Evolutionary conservation across 139 green algal genomes (phyloP), one percentile per base, ranked within the genome.

Genomic region (Klebsormidium nitens): DNA sequence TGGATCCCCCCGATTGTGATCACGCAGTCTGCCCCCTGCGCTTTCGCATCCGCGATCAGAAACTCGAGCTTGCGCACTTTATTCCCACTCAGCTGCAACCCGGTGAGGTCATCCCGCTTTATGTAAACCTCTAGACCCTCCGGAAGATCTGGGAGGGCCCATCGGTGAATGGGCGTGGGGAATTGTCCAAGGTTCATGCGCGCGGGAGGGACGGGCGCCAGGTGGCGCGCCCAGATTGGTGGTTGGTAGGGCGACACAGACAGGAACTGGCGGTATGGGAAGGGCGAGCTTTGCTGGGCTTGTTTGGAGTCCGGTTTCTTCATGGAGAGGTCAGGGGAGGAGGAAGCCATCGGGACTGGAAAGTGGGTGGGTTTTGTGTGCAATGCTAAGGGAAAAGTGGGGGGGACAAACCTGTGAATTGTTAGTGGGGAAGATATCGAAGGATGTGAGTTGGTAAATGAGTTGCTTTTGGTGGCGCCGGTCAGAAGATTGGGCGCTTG

Each of bases 61-160:
- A 97, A 97, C 80, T 97, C 92, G 60, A 97, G 79, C 78, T 97
- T 97, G 34, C 92, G 84, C 0, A 97, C 89, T 77, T 97, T 97
- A 83, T 97, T 97, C 44, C 91, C 91, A 36, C 73, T 88, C 34
- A 96, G 79, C 78, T 95, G 82, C 79, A 94, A 91, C 56, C 91
- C 92, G 3, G 77, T 91, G 0, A 97, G 78, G 67, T 97, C 91
- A 63, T 97, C 91, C 56, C 75, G 42, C 72, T 97, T 97, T 59
- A 96, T 89, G 38, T 72, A 92, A 31, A 97, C 32, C 47, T 95
- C 81, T 0, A 84, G 63, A 2, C 75, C 86, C 0, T 80, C 64
- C 2, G 88, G 86, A 56, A 96, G n/a, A 2, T 83, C 80, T 2
- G 87, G 85, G 17, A 91, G 72, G 2, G 78, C 28, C 87, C 89